Percentiles rank a stretch among this genome's conserved stretches.
Evolutionary conservation across 2,329 filamentous ascomycete species (phyloP).

Genomic region (Fonsecaea erecta): DNA sequence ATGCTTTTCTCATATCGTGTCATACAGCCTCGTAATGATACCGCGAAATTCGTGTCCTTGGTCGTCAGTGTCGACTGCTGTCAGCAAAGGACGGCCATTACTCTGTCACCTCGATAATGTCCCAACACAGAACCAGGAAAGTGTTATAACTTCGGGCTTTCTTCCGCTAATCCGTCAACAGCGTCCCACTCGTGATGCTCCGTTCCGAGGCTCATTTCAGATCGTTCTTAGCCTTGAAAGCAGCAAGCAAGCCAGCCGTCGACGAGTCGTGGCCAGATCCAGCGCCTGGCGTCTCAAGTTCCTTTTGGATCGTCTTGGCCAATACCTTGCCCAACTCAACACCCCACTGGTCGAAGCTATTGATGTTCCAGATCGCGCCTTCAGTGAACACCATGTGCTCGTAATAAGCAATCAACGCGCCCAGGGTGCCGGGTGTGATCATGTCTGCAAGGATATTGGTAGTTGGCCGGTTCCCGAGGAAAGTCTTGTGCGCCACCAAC

Average conservation of each 20-base stretch:
- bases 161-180: not conserved
- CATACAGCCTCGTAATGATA: constrained; percentile 2
- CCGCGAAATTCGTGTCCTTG: not conserved
- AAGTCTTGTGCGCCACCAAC: constrained; percentile 96
- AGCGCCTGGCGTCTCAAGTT: constrained; percentile 77
- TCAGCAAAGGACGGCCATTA: not conserved
- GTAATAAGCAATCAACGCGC: constrained; percentile 97
- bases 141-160: not conserved
- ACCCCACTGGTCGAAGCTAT: constrained; percentile 99
- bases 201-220: constrained; percentile 31
- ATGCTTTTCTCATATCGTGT: constrained; percentile 13
- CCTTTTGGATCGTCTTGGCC: constrained; percentile 85
- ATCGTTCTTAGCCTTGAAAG: constrained; percentile 80
- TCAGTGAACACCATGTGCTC: constrained; percentile 98
- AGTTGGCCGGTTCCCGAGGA: constrained; percentile 95
- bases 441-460: constrained; percentile 91
- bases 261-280: constrained; percentile 79
- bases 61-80: not conserved
- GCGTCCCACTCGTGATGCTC: not conserved
- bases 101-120: not conserved
- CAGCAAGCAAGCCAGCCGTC: constrained; percentile 85
- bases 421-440: constrained; percentile 92
- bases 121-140: not conserved
- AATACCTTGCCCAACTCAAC: constrained; percentile 96
- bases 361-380: constrained; percentile 98